Percentiles rank a stretch among this genome's conserved stretches.
phyloP scores from a whole-genome alignment of 1,284 basidiomycete genomes.

The Puccinia coronata region DNA sequence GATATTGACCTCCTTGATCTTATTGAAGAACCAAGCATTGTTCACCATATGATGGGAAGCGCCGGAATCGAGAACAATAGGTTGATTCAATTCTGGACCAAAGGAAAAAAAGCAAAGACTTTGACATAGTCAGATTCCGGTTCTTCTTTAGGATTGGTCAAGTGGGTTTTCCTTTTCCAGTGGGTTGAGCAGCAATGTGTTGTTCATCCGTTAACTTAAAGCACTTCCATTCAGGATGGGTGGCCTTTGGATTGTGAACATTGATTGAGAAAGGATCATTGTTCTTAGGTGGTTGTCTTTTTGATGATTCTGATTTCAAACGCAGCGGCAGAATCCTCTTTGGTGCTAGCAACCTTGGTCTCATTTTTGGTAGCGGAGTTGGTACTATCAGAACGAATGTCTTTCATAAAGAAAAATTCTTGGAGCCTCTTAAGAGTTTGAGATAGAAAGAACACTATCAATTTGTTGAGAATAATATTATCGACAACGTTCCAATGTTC shows the following conservation, averaged over 20 bases:
- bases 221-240: neutral
- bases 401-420: neutral
- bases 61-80: neutral
- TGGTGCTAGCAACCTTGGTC: neutral
- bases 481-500: conserved; percentile 1
- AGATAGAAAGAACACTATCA: neutral
- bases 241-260: neutral
- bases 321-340: neutral
- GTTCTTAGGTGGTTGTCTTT: neutral
- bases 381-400: neutral
- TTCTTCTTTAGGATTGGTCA: neutral
- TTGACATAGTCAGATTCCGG: neutral
- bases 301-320: neutral
- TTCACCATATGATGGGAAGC: conserved; percentile 8
- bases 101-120: too few species aligned
- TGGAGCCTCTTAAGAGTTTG: neutral
- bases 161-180: neutral
- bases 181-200: neutral
- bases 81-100: too few species aligned
- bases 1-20: neutral
- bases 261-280: neutral
- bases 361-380: too few species aligned
- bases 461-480: neutral
- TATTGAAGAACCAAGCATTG: neutral
- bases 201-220: neutral